phyloP scores from a whole-genome alignment of 441 rosid genomes.

The Adansonia madagascariensis region DNA sequence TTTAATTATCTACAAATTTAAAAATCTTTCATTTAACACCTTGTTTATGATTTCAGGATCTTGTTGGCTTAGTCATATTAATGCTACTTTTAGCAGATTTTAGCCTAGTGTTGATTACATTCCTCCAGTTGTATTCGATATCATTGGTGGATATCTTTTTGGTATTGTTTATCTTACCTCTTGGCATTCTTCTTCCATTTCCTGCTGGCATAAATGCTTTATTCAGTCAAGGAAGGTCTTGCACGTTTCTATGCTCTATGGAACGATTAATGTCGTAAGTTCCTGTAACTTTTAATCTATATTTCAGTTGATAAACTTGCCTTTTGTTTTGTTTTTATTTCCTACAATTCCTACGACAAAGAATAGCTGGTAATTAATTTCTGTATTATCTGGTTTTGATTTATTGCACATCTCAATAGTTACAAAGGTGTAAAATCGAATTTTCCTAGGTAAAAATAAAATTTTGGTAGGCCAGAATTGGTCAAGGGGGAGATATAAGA shows the following conservation, averaged over 20 bases:
- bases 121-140: slow-evolving; percentile 94
- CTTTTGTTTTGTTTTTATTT: neutral
- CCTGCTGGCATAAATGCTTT: slow-evolving; percentile 99
- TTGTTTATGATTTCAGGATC: slow-evolving; percentile 69
- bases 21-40: slow-evolving; percentile 11
- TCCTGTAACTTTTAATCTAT: slow-evolving; percentile 6
- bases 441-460: neutral
- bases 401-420: neutral
- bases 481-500: neutral
- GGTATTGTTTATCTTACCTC: slow-evolving; percentile 86
- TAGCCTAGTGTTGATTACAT: slow-evolving; percentile 97
- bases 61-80: slow-evolving; percentile 98
- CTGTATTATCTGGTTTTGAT: neutral
- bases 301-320: neutral
- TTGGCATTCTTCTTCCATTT: slow-evolving; percentile 95
- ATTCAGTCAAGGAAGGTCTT: slow-evolving; percentile 93
- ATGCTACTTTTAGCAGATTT: slow-evolving; percentile 97
- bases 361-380: neutral
- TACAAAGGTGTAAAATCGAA: neutral
- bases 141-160: slow-evolving; percentile 84
- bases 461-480: neutral
- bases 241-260: slow-evolving; percentile 97
- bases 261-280: slow-evolving; percentile 96
- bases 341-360: neutral
- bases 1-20: slow-evolving; percentile 22